These are phyloP conservation scores for Aspergillus bertholletiae DNA, from an alignment of 495 filamentous ascomycete species.

Conservation along the genomic window DNA sequence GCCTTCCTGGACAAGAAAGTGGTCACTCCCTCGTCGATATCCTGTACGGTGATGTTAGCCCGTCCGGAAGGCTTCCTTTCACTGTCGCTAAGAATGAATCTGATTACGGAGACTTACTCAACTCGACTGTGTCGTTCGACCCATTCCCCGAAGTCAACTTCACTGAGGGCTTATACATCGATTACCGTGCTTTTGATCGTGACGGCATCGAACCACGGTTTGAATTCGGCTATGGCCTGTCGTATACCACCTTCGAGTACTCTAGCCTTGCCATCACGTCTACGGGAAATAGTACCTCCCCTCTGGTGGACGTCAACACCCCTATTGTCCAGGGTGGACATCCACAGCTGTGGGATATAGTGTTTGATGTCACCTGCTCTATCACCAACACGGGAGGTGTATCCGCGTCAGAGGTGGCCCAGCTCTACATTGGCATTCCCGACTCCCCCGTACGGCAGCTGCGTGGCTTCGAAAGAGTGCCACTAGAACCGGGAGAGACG, in stretches of 20 bases:
- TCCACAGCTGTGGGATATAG: slow-evolving; percentile 54
- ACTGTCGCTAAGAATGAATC: slow-evolving; percentile 62
- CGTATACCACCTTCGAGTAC: too few species aligned
- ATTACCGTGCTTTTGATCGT: slow-evolving; percentile 66
- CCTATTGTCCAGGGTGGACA: slow-evolving; percentile 55
- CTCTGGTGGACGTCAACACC: slow-evolving; percentile 26
- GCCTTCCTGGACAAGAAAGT: slow-evolving; percentile 57
- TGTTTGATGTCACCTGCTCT: slow-evolving; percentile 44
- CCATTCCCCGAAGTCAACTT: slow-evolving; percentile 48
- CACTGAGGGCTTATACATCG: slow-evolving; percentile 60
- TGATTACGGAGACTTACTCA: slow-evolving; percentile 52
- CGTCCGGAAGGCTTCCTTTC: slow-evolving; percentile 66
- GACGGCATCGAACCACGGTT: slow-evolving; percentile 57
- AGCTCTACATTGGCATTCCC: slow-evolving; percentile 48
- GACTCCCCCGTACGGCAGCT: slow-evolving; percentile 54
- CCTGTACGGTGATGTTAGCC: slow-evolving; percentile 57
- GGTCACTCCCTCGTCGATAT: slow-evolving; percentile 54
- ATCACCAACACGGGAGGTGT: slow-evolving; percentile 53
- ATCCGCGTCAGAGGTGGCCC: slow-evolving; percentile 52
- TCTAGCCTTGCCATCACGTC: slow-evolving; percentile 51
- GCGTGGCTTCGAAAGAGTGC: slow-evolving; percentile 63
- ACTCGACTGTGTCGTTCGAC: slow-evolving; percentile 37
- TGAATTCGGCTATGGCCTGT: slow-evolving; percentile 66
- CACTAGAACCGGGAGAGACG: slow-evolving; percentile 36
- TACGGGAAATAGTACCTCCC: slow-evolving; percentile 52